phyloP scores from a whole-genome alignment of 164 flowering plant species.

The Aristolochia contorta region DNA sequence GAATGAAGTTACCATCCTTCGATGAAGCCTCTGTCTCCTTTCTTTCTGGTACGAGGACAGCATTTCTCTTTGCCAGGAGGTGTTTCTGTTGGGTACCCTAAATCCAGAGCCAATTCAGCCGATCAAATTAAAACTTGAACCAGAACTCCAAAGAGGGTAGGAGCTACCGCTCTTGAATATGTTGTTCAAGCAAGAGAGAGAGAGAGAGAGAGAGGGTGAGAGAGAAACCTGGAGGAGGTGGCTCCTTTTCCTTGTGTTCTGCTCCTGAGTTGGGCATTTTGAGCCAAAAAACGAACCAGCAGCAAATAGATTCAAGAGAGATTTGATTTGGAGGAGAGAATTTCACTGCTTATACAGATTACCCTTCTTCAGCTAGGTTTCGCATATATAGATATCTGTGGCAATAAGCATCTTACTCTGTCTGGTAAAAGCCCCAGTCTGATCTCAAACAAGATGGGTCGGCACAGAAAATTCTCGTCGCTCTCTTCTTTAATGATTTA shows the following conservation, averaged over 20 bases:
- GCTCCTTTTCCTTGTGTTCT: background rate
- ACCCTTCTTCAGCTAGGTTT: background rate
- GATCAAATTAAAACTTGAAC: background rate
- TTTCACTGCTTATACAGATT: background rate
- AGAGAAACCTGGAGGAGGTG: constrained; percentile 4
- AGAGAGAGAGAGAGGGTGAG: background rate
- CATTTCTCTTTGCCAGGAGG: background rate
- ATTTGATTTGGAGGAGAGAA: background rate
- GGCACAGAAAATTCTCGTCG: background rate
- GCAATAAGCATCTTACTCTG: background rate
- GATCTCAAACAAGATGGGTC: background rate
- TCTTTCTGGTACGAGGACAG: constrained; percentile 5
- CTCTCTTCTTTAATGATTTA: background rate
- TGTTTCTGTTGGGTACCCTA: constrained; percentile 2
- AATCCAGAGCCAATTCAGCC: background rate
- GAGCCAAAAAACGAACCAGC: background rate
- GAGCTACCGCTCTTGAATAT: background rate
- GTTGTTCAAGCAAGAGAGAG: background rate
- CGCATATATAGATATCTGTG: background rate
- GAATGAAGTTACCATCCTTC: constrained; percentile 5
- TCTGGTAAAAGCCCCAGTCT: background rate
- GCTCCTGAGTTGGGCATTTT: background rate
- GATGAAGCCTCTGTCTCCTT: constrained; percentile 8
- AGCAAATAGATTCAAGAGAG: background rate
- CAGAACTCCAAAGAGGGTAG: background rate